phyloP scores from a whole-genome alignment of 495 filamentous ascomycete species.

The Xylaria acuta region DNA sequence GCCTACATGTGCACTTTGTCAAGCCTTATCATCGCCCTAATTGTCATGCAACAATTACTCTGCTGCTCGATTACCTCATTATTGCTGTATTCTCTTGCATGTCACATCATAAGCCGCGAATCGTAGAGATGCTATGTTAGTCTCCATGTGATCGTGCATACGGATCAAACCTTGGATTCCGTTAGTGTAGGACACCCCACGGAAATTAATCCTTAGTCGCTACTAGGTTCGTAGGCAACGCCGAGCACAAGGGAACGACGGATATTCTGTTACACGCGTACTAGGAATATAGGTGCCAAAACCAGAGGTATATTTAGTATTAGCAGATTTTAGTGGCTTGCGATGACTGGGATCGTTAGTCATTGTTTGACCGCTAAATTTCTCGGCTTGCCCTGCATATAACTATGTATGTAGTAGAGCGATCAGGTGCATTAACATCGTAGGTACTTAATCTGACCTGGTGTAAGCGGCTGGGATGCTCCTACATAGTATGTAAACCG shows the following conservation, averaged over 20 bases:
- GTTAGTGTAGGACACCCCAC: slow-evolving; percentile 11
- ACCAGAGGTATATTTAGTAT: too few relatives aligned
- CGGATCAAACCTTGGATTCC: not conserved
- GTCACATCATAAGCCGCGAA: not conserved
- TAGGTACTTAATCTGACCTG: not conserved
- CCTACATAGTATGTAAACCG: too few relatives aligned
- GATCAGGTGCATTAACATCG: not conserved
- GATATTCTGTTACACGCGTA: not conserved
- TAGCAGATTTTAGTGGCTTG: slow-evolving; percentile 4
- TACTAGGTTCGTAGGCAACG: not conserved
- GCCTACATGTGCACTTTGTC: slow-evolving; percentile 5
- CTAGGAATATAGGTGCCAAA: not conserved
- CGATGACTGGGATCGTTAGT: not conserved
- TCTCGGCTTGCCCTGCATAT: too few relatives aligned
- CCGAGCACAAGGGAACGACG: not conserved
- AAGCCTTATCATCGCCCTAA: slow-evolving; percentile 3
- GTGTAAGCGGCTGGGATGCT: not conserved
- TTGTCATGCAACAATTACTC: not conserved
- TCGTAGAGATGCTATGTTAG: slow-evolving; percentile 1
- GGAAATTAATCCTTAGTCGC: not conserved
- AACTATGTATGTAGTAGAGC: too few relatives aligned
- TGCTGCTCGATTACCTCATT: not conserved
- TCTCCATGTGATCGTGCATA: slow-evolving; percentile 2
- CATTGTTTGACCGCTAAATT: not conserved
- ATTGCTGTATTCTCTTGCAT: not conserved